Percentiles rank a stretch among this genome's conserved stretches.
Conservation (phyloP, 2,329 filamentous ascomycete species). For the Cladophialophora psammophila region DNA sequence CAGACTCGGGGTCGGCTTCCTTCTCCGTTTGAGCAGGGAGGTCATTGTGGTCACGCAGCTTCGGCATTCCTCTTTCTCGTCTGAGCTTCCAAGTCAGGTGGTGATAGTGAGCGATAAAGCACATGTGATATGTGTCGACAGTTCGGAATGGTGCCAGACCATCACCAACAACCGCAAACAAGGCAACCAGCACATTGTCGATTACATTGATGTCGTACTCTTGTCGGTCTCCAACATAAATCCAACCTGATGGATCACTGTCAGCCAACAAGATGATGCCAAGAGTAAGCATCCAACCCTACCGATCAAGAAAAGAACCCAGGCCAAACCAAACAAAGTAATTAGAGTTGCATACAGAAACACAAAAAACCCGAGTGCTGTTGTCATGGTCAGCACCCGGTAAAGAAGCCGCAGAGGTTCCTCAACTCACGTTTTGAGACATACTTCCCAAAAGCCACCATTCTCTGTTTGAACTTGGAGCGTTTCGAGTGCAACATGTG, state of each 20-base stretch:
- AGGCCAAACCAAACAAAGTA: conserved; percentile 82
- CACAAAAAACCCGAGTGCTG: conserved; percentile 79
- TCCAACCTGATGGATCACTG: conserved; percentile 64
- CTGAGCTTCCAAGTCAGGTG: conserved; percentile 70
- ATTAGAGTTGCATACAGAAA: conserved; percentile 84
- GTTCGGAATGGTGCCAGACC: conserved; percentile 76
- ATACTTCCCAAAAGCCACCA: conserved; percentile 84
- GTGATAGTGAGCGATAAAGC: conserved; percentile 78
- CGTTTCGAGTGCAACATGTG: conserved; percentile 86
- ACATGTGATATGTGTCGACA: conserved; percentile 88
- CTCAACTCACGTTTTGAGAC: conserved; percentile 67
- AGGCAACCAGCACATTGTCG: conserved; percentile 73
- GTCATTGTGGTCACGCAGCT: conserved; percentile 73
- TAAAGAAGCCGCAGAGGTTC: neutral
- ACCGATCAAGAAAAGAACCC: conserved; percentile 90
- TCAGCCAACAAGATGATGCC: neutral
- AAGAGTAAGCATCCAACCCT: conserved; percentile 32
- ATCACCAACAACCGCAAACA: conserved; percentile 75
- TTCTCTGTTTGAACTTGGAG: conserved; percentile 77
- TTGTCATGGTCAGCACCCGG: conserved; percentile 15
- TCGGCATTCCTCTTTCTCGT: conserved; percentile 66
- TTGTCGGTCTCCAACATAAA: conserved; percentile 77
- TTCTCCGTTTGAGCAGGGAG: conserved; percentile 59
- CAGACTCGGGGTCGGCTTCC: conserved; percentile 55
- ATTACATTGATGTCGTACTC: conserved; percentile 74